phyloP scores from a whole-genome alignment of 2,329 filamentous ascomycete genomes.

The Coniella vitis region DNA sequence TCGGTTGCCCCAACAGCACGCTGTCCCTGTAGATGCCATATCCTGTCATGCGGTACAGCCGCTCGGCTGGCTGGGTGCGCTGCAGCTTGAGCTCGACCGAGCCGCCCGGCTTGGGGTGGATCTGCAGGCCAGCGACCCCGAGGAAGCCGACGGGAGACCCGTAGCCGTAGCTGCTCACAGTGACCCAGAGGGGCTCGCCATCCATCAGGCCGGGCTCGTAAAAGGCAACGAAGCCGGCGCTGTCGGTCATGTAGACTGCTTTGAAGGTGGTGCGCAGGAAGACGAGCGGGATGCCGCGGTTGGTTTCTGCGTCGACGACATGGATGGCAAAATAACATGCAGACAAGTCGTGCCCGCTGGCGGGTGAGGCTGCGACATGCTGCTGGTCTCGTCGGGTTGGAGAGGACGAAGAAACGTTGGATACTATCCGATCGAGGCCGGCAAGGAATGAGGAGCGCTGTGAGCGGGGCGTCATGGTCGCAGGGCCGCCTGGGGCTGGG shows the following conservation, averaged over 20 bases:
- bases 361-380: neutral
- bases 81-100: conserved; percentile 11
- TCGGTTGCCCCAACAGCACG: conserved; percentile 8
- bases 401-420: conserved; percentile 8
- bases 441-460: conserved; percentile 7
- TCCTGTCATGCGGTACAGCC: conserved; percentile 14
- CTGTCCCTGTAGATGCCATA: conserved; percentile 14
- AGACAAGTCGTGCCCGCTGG: neutral
- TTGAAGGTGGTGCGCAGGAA: conserved; percentile 13
- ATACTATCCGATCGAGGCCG: conserved; percentile 4
- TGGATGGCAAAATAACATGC: conserved; percentile 9
- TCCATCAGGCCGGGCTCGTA: conserved; percentile 14
- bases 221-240: conserved; percentile 16
- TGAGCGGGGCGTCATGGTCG: neutral
- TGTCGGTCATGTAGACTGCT: conserved; percentile 14
- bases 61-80: conserved; percentile 11
- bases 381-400: neutral
- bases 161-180: conserved; percentile 15
- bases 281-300: conserved; percentile 10
- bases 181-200: conserved; percentile 12
- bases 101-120: conserved; percentile 2
- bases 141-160: conserved; percentile 12
- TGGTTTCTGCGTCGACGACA: conserved; percentile 8
- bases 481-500: too few species aligned
- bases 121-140: conserved; percentile 4